Conservation (phyloP, 441 rosid genomes). For the Pelargonium citronellum region DNA sequence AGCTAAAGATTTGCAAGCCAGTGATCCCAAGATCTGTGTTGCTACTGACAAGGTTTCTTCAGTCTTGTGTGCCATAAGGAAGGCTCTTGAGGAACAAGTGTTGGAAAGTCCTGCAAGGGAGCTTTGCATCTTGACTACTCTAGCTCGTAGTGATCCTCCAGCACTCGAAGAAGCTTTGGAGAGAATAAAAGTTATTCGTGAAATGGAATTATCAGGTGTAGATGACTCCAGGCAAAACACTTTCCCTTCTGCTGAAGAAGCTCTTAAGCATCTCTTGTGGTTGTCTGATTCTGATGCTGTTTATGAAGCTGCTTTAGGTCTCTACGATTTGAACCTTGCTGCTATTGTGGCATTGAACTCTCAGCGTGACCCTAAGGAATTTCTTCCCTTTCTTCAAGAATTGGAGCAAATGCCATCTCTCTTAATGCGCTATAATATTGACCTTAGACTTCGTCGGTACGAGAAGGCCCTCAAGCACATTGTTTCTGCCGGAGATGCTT, state of each 20-base stretch:
- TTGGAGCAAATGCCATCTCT: constrained; percentile 59
- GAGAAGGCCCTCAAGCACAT: constrained; percentile 85
- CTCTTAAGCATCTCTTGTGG: constrained; percentile 89
- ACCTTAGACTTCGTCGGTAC: constrained; percentile 62
- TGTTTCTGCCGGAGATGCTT: constrained; percentile 67
- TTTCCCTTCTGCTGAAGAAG: constrained; percentile 89
- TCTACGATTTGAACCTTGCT: constrained; percentile 89
- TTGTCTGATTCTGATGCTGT: constrained; percentile 80
- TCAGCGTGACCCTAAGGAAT: constrained; percentile 94
- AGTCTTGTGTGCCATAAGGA: constrained; percentile 71
- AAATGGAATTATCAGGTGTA: constrained; percentile 63
- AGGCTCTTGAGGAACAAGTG: constrained; percentile 65
- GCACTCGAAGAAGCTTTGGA: constrained; percentile 75
- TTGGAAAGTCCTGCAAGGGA: constrained; percentile 84
- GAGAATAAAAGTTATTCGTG: constrained; percentile 84
- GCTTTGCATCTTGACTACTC: constrained; percentile 86
- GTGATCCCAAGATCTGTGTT: constrained; percentile 26
- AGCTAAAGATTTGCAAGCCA: constrained; percentile 34
- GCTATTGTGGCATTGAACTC: constrained; percentile 95
- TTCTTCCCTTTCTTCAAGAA: constrained; percentile 89
- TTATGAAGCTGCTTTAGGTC: constrained; percentile 89
- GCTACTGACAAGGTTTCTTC: constrained; percentile 60
- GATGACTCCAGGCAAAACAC: constrained; percentile 47
- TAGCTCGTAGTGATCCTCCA: constrained; percentile 88
- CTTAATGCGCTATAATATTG: constrained; percentile 73